Evolutionary conservation across 345 rosid genomes (phyloP).

Genomic region (Melaleuca alternifolia): DNA sequence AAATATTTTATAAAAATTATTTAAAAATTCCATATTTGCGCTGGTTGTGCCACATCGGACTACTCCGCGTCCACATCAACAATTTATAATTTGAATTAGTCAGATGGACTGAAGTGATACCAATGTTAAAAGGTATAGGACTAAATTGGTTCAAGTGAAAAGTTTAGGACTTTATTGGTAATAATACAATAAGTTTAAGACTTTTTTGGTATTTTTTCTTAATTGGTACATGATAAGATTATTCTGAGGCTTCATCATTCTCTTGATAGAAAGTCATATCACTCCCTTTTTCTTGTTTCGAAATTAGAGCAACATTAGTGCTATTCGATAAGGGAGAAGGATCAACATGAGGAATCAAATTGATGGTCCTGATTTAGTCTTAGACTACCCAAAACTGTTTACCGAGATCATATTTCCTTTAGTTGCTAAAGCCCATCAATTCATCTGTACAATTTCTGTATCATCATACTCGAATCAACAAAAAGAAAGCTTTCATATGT

Average conservation of each 20-base stretch:
- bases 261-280: background rate
- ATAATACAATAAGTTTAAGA: too few relatives aligned
- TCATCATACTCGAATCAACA: background rate
- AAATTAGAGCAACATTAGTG: background rate
- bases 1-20: too few relatives aligned
- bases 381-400: background rate
- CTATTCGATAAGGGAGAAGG: background rate
- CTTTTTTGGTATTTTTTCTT: too few relatives aligned
- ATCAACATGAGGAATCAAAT: background rate
- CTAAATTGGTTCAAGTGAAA: too few relatives aligned
- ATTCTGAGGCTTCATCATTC: background rate
- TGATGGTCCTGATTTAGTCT: background rate
- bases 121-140: too few relatives aligned
- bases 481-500: background rate
- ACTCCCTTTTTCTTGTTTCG: too few relatives aligned
- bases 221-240: background rate
- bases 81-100: too few relatives aligned
- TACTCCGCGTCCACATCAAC: too few relatives aligned
- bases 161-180: too few relatives aligned
- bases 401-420: background rate
- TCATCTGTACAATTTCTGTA: background rate
- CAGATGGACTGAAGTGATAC: too few relatives aligned
- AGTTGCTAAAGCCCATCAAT: background rate
- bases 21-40: too few relatives aligned
- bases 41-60: too few relatives aligned